A percentile compares a stretch with the other conserved stretches of the same genome.
Evolutionary conservation across 2,329 filamentous ascomycete species (phyloP).

Genomic region (Arthrobotrys sphaeroides): DNA sequence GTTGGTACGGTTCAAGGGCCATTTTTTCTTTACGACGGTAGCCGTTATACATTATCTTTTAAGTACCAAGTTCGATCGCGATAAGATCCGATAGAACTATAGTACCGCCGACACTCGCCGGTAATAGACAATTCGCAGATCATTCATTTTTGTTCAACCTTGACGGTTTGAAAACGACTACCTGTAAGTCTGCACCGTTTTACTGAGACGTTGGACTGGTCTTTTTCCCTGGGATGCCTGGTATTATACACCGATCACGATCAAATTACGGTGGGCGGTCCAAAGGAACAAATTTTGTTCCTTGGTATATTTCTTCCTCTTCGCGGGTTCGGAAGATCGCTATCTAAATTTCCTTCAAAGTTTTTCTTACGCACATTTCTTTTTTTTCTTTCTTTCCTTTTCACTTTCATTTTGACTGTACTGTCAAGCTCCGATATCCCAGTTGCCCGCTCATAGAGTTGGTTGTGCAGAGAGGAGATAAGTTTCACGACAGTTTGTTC

Average conservation of each 20-base stretch:
- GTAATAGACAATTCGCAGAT: neutral
- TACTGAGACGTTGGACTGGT: neutral
- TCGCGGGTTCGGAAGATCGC: neutral
- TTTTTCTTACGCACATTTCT: neutral
- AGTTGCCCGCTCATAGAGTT: slow-evolving; percentile 17
- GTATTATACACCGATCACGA: neutral
- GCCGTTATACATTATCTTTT: neutral
- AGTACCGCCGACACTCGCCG: neutral
- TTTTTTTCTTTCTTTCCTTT: neutral
- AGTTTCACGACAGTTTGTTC: slow-evolving; percentile 43
- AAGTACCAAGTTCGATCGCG: neutral
- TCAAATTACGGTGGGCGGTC: neutral
- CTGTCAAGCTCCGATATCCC: slow-evolving; percentile 23
- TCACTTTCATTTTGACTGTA: too few relatives aligned
- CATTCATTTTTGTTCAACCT: neutral
- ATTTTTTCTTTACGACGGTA: neutral
- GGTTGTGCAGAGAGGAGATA: slow-evolving; percentile 49
- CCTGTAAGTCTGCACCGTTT: neutral
- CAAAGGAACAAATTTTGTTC: neutral
- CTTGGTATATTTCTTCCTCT: neutral
- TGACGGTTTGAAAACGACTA: neutral
- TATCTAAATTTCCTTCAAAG: neutral
- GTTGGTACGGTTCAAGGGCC: neutral
- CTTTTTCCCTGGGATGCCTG: neutral
- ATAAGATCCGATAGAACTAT: neutral